These are phyloP conservation scores for Yarrowia porcina DNA, from an alignment of 805 yeast genomes.

Conservation along the genomic window DNA sequence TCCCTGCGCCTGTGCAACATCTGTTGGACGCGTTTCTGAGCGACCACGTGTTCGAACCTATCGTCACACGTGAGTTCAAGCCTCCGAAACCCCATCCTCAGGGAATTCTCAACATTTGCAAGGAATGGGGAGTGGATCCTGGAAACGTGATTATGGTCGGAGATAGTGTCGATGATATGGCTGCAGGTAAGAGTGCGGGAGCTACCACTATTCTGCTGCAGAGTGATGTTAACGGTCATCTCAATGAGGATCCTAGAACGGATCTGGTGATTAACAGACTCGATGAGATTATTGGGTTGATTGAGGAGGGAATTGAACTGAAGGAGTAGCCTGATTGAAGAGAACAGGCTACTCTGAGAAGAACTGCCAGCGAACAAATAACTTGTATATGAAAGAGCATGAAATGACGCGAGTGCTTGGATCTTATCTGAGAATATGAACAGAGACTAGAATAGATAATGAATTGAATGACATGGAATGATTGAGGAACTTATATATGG, in stretches of 20 bases:
- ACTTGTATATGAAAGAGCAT: no score
- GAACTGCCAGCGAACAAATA: no score
- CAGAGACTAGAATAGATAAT: no score
- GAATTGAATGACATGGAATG: no score
- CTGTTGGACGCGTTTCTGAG: conserved; percentile 47
- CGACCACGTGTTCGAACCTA: conserved; percentile 46
- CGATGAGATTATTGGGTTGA: conserved; percentile 40
- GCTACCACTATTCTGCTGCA: conserved; percentile 53
- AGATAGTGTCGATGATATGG: conserved; percentile 68
- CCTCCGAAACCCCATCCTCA: conserved; percentile 70
- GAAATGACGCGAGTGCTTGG: no score
- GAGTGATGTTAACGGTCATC: conserved; percentile 49
- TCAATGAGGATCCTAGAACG: conserved; percentile 42
- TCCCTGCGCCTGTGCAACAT: conserved; percentile 52
- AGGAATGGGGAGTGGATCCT: conserved; percentile 45
- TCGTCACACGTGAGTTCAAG: conserved; percentile 58
- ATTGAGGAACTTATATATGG: no score
- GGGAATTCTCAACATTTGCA: conserved; percentile 57
- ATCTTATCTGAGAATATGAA: no score
- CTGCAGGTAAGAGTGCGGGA: conserved; percentile 62
- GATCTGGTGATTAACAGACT: conserved; percentile 41
- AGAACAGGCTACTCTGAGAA: no score
- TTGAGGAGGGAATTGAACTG: conserved; percentile 40
- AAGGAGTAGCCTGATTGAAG: conserved; percentile 8
- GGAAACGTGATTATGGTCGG: conserved; percentile 63